These are phyloP conservation scores for Paulownia fortunei DNA, from an alignment of 257 asterid species.

Conservation along the genomic window DNA sequence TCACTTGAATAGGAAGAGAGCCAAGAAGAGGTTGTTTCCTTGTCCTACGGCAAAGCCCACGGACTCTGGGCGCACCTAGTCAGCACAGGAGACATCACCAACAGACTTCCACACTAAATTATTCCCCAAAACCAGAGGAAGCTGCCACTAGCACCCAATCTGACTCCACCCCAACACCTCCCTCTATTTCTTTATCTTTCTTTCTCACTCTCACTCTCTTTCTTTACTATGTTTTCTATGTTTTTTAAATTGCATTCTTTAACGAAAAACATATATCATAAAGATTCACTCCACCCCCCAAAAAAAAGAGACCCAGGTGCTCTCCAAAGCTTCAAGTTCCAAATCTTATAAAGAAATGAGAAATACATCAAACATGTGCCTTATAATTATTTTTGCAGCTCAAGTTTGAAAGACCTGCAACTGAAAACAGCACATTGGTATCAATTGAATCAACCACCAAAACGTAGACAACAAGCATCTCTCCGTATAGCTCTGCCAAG, in stretches of 20 bases:
- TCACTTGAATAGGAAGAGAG: conserved; percentile 62
- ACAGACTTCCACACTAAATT: conserved; percentile 54
- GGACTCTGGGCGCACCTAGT: conserved; percentile 55
- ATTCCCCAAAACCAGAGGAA: conserved; percentile 46
- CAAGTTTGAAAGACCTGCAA: conserved; percentile 44
- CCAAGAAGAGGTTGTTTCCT: conserved; percentile 64
- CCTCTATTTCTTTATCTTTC: conserved; percentile 28
- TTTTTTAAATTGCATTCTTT: conserved; percentile 8
- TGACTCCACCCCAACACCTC: too few species aligned
- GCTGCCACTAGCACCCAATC: conserved; percentile 44
- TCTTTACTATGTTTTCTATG: conserved; percentile 18
- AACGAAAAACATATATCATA: conserved; percentile 29
- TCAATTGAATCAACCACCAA: conserved; percentile 48
- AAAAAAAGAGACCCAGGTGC: conserved; percentile 17
- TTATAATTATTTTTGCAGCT: conserved; percentile 27
- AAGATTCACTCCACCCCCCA: conserved; percentile 38
- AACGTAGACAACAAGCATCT: conserved; percentile 60
- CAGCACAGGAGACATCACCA: conserved; percentile 65
- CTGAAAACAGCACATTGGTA: conserved; percentile 64
- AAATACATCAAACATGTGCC: conserved; percentile 34
- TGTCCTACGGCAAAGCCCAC: conserved; percentile 75
- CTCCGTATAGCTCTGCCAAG: conserved; percentile 29
- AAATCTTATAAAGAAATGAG: conserved; percentile 38
- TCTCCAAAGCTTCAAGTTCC: conserved; percentile 45
- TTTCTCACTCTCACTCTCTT: conserved; percentile 28